These are phyloP conservation scores for Whalleya microplaca DNA, from an alignment of 2,329 filamentous ascomycete genomes.

Conservation along the genomic window DNA sequence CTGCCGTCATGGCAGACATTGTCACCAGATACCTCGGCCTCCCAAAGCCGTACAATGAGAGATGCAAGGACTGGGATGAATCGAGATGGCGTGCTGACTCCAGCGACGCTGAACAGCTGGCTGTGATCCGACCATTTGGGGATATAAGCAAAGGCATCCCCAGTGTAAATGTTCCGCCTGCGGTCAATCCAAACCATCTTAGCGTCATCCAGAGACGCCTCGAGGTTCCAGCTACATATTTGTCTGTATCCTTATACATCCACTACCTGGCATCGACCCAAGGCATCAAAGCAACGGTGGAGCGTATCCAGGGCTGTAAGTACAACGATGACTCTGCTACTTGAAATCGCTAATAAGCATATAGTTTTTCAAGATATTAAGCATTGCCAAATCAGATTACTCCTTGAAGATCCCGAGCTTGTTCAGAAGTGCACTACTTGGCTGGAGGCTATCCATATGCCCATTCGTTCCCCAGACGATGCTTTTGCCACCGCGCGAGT, in stretches of 20 bases:
- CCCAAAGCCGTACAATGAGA: constrained; percentile 20
- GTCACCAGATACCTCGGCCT: constrained; percentile 27
- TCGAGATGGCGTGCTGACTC: constrained; percentile 12
- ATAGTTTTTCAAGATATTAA: constrained; percentile 28
- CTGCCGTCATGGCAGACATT: constrained; percentile 30
- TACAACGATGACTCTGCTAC: not conserved
- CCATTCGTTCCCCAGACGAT: constrained; percentile 3
- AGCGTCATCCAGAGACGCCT: constrained; percentile 15
- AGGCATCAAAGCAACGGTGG: not conserved
- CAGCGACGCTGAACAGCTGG: not conserved
- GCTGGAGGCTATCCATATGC: constrained; percentile 27
- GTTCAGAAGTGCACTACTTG: constrained; percentile 20
- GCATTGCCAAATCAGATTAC: constrained; percentile 22
- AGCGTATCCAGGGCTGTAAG: constrained; percentile 23
- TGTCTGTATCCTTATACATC: constrained; percentile 22
- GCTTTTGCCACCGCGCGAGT: not conserved
- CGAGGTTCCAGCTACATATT: constrained; percentile 21
- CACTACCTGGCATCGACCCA: constrained; percentile 1
- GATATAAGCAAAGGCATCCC: constrained; percentile 18
- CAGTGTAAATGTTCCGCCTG: constrained; percentile 26
- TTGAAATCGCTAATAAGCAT: constrained; percentile 11
- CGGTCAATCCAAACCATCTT: constrained; percentile 13
- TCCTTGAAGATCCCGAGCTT: constrained; percentile 22
- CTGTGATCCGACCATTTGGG: not conserved
- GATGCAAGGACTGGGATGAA: constrained; percentile 35